Percentiles rank a stretch among this genome's conserved stretches.
phyloP scores from a whole-genome alignment of 345 rosid species.

The Trapa bicornis region DNA sequence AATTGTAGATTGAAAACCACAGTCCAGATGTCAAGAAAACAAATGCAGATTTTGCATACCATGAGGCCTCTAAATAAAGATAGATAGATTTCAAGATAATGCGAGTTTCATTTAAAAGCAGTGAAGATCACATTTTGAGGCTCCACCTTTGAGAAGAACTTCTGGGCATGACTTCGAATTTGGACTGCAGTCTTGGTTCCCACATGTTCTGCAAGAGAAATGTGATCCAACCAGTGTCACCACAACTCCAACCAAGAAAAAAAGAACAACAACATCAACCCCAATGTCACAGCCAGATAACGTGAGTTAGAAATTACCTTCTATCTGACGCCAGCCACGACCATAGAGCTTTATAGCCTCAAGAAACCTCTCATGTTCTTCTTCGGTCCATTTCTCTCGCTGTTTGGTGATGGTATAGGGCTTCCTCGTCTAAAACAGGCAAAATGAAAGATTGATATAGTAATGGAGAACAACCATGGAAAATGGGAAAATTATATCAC shows the following conservation, averaged over 20 bases:
- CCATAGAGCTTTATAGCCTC: constrained; percentile 80
- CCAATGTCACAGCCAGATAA: neutral
- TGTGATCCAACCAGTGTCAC: constrained; percentile 4
- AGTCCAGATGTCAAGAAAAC: neutral
- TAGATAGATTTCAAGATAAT: neutral
- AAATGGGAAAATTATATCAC: neutral
- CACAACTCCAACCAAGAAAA: neutral
- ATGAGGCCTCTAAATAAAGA: neutral
- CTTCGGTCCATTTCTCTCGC: constrained; percentile 84
- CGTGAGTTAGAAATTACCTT: constrained; percentile 39
- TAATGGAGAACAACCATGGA: neutral
- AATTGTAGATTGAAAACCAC: neutral
- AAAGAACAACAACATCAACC: neutral
- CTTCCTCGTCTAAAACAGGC: constrained; percentile 42
- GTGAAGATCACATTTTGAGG: constrained; percentile 1
- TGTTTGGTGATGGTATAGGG: constrained; percentile 76
- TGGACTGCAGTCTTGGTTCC: constrained; percentile 88
- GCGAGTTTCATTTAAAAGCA: neutral
- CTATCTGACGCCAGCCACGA: constrained; percentile 75
- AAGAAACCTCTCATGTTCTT: constrained; percentile 74
- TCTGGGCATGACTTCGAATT: constrained; percentile 96
- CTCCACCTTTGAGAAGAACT: constrained; percentile 79
- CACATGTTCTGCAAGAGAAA: constrained; percentile 49
- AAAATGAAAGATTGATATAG: neutral
- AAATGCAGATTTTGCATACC: neutral